phyloP scores from a whole-genome alignment of 2,329 filamentous ascomycete genomes.

The Aspergillus sergii region DNA sequence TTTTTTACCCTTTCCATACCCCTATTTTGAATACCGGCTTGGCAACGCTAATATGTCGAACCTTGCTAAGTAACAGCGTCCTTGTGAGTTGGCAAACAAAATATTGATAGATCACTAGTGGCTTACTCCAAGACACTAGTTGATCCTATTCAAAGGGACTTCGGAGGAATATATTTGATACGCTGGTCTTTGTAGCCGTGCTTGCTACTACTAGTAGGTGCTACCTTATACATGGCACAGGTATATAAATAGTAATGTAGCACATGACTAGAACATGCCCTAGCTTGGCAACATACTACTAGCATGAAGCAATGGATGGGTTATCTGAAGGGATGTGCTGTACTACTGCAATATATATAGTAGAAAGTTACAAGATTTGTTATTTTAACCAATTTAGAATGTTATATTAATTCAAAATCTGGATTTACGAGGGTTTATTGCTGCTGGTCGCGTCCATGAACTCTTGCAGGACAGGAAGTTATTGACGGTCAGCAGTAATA shows the following conservation, averaged over 20 bases:
- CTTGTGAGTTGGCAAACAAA: not conserved
- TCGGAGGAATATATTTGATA: not conserved
- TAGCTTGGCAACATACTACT: not conserved
- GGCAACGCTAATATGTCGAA: too few relatives aligned
- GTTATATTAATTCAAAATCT: not conserved
- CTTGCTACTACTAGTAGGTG: not conserved
- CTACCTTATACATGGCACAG: not conserved
- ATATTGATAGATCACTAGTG: not conserved
- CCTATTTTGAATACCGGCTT: too few relatives aligned
- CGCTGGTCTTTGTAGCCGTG: not conserved
- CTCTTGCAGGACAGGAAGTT: not conserved
- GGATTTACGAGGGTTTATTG: not conserved
- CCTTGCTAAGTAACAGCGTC: too few relatives aligned
- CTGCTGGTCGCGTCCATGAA: not conserved
- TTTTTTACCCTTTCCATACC: too few relatives aligned
- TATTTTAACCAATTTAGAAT: not conserved
- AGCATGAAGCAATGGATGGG: not conserved
- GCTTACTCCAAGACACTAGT: not conserved
- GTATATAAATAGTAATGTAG: not conserved
- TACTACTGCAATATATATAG: not conserved
- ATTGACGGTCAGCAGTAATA: not conserved
- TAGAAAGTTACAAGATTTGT: not conserved
- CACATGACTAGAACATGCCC: slow-evolving; percentile 1
- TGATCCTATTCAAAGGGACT: not conserved
- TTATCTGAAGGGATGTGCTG: not conserved